Base-by-base conservation (phyloP, 345 rosid genomes). In the Rhodomyrtus tomentosa region DNA sequence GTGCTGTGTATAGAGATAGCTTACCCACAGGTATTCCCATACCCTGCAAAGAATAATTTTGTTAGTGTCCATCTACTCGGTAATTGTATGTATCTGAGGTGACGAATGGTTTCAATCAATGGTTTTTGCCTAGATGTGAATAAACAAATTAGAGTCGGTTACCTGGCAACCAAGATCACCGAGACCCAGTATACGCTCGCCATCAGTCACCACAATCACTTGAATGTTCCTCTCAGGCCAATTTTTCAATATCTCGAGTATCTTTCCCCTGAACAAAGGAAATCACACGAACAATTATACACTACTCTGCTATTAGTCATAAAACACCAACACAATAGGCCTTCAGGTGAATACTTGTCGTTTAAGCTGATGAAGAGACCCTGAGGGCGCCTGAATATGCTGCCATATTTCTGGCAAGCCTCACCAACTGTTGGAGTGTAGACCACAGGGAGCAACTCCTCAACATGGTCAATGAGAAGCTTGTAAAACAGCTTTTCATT, bases 81-180 rank as follows among this genome's bases (percentile, higher is more conserved):
- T 36, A 68, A 18, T 68, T 68, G 42, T 42, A 82, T 48, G 51
- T 53, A 55, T 72, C 48, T 55, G 14, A 81, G 55, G 27, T 51
- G 38, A 68, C 45, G 79, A 68, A 15, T 62, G 79, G 79, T 68
- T 68, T 68, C 79, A 21, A 36, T 68, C 45, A 18, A 68, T 18
- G 45, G 79, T 68, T 18, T 8, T 18, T 68, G 40, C 0, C 45
- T 68, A 32, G 22, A 29, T 29, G 74, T 16, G 40, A 59, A n/a
- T 20, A 55, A 76, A 56, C 13, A 42, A 84, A 80, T 27, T 52
- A 21, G 53, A 16, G 48, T 10, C 4, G 51, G 83, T 85, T 93
- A 96, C 99, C 98, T 96, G 99, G 89, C 99, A 96, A 83, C 99
- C 99, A 89, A 96, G 99, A 90, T 96, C 99, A 13, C 99, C 98